phyloP scores from a whole-genome alignment of 2,329 filamentous ascomycete species.

The Phoma sp. region DNA sequence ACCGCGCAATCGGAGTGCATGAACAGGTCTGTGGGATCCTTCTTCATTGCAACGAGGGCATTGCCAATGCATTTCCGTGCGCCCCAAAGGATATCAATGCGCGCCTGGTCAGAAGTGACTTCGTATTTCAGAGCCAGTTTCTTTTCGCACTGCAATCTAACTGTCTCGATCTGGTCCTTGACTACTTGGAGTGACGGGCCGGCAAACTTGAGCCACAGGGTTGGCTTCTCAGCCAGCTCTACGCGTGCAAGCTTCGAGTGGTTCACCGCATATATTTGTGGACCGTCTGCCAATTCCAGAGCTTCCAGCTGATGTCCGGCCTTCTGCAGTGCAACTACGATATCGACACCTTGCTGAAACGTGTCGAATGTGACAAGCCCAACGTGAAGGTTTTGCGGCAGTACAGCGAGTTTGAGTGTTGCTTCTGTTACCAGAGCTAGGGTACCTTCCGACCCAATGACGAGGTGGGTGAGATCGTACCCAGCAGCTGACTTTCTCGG shows the following conservation, averaged over 20 bases:
- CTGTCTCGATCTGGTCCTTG: slow-evolving; percentile 75
- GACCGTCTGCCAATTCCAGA: slow-evolving; percentile 86
- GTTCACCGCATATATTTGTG: slow-evolving; percentile 79
- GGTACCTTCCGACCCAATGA: slow-evolving; percentile 91
- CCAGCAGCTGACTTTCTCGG: slow-evolving; percentile 89
- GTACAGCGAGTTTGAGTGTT: slow-evolving; percentile 80
- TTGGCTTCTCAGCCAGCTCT: slow-evolving; percentile 70
- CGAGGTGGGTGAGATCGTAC: slow-evolving; percentile 86
- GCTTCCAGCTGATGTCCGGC: slow-evolving; percentile 84
- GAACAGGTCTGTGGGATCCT: slow-evolving; percentile 64
- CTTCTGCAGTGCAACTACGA: slow-evolving; percentile 77
- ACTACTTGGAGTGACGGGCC: slow-evolving; percentile 67
- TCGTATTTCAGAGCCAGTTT: slow-evolving; percentile 69
- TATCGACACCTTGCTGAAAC: slow-evolving; percentile 75
- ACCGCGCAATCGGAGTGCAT: slow-evolving; percentile 83
- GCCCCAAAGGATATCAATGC: slow-evolving; percentile 73
- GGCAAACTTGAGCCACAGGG: slow-evolving; percentile 77
- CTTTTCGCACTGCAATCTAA: slow-evolving; percentile 64
- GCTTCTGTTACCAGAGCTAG: slow-evolving; percentile 91
- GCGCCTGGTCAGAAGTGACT: slow-evolving; percentile 66
- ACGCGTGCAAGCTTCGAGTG: slow-evolving; percentile 63
- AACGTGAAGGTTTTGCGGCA: slow-evolving; percentile 78
- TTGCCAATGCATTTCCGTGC: slow-evolving; percentile 76
- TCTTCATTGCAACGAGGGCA: slow-evolving; percentile 71
- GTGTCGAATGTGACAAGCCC: slow-evolving; percentile 71